Conservation (phyloP, 1,284 basidiomycete species). For the Prillingera fragicola region DNA sequence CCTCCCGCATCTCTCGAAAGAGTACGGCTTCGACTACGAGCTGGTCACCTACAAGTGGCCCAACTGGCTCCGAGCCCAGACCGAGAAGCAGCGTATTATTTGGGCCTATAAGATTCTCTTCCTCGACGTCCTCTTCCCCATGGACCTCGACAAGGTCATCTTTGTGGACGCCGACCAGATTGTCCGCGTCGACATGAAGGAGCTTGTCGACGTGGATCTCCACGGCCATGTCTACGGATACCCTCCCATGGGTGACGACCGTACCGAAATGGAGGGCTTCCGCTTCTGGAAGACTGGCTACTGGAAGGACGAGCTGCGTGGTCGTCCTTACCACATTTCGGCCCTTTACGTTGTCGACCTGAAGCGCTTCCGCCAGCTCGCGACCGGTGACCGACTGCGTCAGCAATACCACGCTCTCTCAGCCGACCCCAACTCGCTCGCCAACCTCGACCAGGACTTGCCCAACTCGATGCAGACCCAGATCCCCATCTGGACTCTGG, state of each 20-base stretch:
- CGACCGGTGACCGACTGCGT: constrained; percentile 66
- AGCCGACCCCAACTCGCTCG: constrained; percentile 84
- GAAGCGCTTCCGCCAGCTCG: constrained; percentile 81
- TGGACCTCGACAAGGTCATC: constrained; percentile 96
- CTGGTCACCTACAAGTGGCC: constrained; percentile 99
- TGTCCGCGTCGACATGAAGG: constrained; percentile 88
- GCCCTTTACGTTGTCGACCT: constrained; percentile 95
- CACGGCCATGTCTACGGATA: constrained; percentile 89
- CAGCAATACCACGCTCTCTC: constrained; percentile 89
- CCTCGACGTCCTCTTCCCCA: constrained; percentile 95
- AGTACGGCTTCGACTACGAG: constrained; percentile 88
- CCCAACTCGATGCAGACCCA: constrained; percentile 85
- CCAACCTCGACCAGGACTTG: constrained; percentile 94
- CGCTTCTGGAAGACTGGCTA: constrained; percentile 95
- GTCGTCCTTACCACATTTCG: constrained; percentile 77
- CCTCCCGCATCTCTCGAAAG: constrained; percentile 81
- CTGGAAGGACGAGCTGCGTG: constrained; percentile 78
- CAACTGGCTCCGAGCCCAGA: constrained; percentile 90
- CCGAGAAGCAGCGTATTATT: constrained; percentile 94
- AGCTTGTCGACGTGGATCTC: constrained; percentile 84
- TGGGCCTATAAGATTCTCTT: constrained; percentile 99
- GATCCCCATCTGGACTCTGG: constrained; percentile 80
- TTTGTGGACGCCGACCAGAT: constrained; percentile 98
- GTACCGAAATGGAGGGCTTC: constrained; percentile 92
- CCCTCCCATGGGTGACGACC: constrained; percentile 95